Base-by-base conservation (phyloP, 2,329 filamentous ascomycete genomes). In the Aspergillus costaricaensis region DNA sequence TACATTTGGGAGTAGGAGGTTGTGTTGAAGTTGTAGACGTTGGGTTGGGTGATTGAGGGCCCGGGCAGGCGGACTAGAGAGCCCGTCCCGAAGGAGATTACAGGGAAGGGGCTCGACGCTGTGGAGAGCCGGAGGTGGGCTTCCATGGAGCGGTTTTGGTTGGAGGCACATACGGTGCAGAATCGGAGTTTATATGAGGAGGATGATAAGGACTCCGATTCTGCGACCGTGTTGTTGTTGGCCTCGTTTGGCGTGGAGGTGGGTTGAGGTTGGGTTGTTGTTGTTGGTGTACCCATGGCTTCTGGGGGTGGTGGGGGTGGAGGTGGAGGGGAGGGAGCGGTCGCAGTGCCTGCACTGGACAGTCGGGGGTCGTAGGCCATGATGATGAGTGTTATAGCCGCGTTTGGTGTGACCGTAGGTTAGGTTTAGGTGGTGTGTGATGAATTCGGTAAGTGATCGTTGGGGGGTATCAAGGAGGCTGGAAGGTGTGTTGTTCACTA, bases 101-200 rank as follows among this genome's bases (percentile, higher is more conserved):
- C 94, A n/a, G 95, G 95, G 72, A 95, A 98, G 52, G 88, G 81
- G 51, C 93, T 95, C 57, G 89, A 80, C 53, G 92, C 91, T 62
- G 90, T 86, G 4, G 95, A 91, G 36, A 99, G 88, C 64, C 91
- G 91, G 27, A 97, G 86, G 77, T 99, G 95, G n/a, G 94, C 94
- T 83, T 98, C 95, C 95, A 99, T 98, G n/a, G 91, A 96, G 87
- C 95, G 88, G 74, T 99, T 99, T 77, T 99, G 92, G 72, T 99
- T 99, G 72, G 92, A 96, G 7, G 95, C 95, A 79, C 95, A 99
- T n/a, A 99, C 94, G 2, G 95, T 98, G 82, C 93, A 97, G 79
- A 98, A 97, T 74, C 91, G 96, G 63, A 99, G 85, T 79, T 95
- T 96, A 83, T 88, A 96, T 55, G 30, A 32, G 12, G 30, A 36